These are phyloP conservation scores for Trichoderma sp. DNA, from an alignment of 2,329 filamentous ascomycete genomes.

Conservation along the genomic window DNA sequence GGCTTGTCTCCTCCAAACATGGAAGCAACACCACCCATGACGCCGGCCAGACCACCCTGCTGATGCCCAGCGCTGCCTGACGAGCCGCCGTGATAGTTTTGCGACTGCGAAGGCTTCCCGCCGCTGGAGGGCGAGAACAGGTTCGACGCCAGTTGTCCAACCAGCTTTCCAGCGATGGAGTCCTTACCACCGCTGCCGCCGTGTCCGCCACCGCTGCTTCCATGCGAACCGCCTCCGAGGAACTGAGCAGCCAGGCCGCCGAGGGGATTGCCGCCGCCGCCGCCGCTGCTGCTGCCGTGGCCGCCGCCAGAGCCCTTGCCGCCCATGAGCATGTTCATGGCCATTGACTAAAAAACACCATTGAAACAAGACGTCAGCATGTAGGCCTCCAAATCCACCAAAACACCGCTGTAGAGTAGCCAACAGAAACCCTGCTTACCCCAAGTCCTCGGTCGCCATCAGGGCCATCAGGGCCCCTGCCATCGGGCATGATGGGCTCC, in stretches of 20 bases:
- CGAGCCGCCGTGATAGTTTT: slow-evolving; percentile 50
- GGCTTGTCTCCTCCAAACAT: slow-evolving; percentile 49
- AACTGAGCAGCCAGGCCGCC: slow-evolving; percentile 49
- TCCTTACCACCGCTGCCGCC: slow-evolving; percentile 38
- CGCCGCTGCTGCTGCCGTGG: slow-evolving; percentile 28
- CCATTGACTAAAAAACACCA: slow-evolving; percentile 47
- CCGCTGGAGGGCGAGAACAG: slow-evolving; percentile 43
- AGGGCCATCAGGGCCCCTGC: slow-evolving; percentile 50
- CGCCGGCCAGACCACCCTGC: slow-evolving; percentile 49
- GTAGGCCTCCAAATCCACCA: background rate
- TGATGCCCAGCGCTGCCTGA: slow-evolving; percentile 38
- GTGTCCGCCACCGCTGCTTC: slow-evolving; percentile 29
- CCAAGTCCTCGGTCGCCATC: slow-evolving; percentile 61
- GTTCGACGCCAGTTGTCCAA: slow-evolving; percentile 55
- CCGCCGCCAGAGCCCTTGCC: slow-evolving; percentile 38
- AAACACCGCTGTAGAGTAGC: background rate
- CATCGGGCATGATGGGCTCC: slow-evolving; percentile 58
- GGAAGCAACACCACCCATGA: slow-evolving; percentile 55
- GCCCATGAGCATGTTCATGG: slow-evolving; percentile 57
- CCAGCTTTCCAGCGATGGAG: slow-evolving; percentile 50
- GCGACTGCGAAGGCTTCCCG: slow-evolving; percentile 43
- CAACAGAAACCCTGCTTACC: slow-evolving; percentile 44
- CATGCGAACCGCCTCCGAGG: slow-evolving; percentile 36
- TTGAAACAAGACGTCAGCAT: slow-evolving; percentile 18
- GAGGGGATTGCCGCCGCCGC: slow-evolving; percentile 40